These are phyloP conservation scores for Trametes hirsuta DNA, from an alignment of 1,284 basidiomycete genomes.

Conservation along the genomic window DNA sequence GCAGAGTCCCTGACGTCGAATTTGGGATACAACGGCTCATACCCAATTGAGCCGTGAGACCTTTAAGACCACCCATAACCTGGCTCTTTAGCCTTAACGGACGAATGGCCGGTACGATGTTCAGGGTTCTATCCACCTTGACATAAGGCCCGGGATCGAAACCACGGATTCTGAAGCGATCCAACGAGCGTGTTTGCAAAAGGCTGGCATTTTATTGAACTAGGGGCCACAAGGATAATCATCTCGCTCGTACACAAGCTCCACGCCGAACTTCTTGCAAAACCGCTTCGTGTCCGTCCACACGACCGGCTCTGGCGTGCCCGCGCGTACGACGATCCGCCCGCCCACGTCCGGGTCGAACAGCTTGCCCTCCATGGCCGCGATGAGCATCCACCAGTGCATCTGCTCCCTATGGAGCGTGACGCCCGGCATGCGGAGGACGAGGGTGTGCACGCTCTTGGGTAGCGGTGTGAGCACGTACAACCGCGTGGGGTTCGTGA, in stretches of 20 bases:
- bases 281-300: slow-evolving; percentile 15
- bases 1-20: no score
- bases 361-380: slow-evolving; percentile 20
- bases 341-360: background rate
- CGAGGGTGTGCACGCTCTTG: slow-evolving; percentile 28
- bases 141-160: no score
- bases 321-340: slow-evolving; percentile 20
- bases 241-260: slow-evolving; percentile 17
- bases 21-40: no score
- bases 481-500: slow-evolving; percentile 23
- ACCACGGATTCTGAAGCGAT: no score
- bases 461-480: slow-evolving; percentile 24
- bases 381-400: slow-evolving; percentile 21
- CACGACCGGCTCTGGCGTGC: slow-evolving; percentile 18
- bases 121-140: no score
- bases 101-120: no score
- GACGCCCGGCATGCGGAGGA: slow-evolving; percentile 18
- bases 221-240: slow-evolving; percentile 3
- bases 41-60: no score
- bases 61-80: no score
- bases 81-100: no score
- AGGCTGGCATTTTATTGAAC: background rate
- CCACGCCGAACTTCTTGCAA: slow-evolving; percentile 17
- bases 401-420: slow-evolving; percentile 13
- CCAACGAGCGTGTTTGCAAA: no score